Conservation (phyloP, 352 stramenopile species). For the Phytophthora megakarya region DNA sequence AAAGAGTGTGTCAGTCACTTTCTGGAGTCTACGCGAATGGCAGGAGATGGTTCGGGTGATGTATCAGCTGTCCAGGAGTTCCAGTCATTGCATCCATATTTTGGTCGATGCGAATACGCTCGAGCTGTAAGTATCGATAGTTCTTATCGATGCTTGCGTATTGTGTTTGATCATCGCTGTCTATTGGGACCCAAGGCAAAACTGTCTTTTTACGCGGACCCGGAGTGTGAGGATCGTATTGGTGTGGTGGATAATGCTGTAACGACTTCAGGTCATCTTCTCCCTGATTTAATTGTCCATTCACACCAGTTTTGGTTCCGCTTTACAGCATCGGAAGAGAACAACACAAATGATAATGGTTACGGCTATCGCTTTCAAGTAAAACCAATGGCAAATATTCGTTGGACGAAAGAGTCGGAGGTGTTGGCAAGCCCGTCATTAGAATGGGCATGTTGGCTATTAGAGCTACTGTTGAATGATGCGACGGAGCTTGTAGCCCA, state of each 20-base stretch:
- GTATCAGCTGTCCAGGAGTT: slow-evolving; percentile 49
- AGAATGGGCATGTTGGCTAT: slow-evolving; percentile 87
- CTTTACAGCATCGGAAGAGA: slow-evolving; percentile 73
- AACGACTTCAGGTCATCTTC: slow-evolving; percentile 40
- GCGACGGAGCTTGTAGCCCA: slow-evolving; percentile 62
- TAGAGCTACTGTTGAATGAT: slow-evolving; percentile 83
- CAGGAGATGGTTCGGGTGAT: slow-evolving; percentile 50
- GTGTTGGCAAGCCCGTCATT: slow-evolving; percentile 77
- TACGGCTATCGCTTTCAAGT: slow-evolving; percentile 89
- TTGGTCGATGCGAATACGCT: slow-evolving; percentile 82
- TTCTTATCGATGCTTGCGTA: slow-evolving; percentile 62
- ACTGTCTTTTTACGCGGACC: slow-evolving; percentile 73
- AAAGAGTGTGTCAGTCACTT: slow-evolving; percentile 89
- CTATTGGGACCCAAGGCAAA: slow-evolving; percentile 72
- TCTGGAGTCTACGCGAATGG: slow-evolving; percentile 78
- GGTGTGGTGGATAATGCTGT: slow-evolving; percentile 51
- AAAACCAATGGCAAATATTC: slow-evolving; percentile 76
- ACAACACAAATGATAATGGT: slow-evolving; percentile 56
- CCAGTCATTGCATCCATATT: slow-evolving; percentile 87
- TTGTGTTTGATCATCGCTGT: slow-evolving; percentile 85
- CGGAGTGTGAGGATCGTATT: slow-evolving; percentile 66
- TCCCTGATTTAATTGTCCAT: slow-evolving; percentile 76
- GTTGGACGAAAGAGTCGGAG: slow-evolving; percentile 80
- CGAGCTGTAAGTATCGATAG: slow-evolving; percentile 55
- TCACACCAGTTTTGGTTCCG: slow-evolving; percentile 86